These are phyloP conservation scores for Cutaneotrichosporon arboriforme DNA, from an alignment of 1,284 basidiomycete genomes.

Conservation along the genomic window DNA sequence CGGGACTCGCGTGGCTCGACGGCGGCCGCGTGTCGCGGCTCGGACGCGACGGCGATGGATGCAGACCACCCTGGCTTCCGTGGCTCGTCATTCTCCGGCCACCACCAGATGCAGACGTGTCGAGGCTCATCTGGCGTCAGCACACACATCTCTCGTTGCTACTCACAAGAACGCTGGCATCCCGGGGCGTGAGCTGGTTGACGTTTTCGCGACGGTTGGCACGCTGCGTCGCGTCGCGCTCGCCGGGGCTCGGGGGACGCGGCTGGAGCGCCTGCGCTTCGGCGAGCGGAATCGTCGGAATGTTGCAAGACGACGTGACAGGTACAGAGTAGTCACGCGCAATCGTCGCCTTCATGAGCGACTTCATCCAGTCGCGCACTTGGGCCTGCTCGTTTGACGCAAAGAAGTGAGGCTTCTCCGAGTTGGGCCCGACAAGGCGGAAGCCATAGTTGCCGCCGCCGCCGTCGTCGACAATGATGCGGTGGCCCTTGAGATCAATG, in stretches of 20 bases:
- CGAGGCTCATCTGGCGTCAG: constrained; percentile 41
- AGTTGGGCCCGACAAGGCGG: constrained; percentile 79
- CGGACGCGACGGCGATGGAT: constrained; percentile 32
- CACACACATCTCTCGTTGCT: constrained; percentile 21
- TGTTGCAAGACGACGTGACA: constrained; percentile 94
- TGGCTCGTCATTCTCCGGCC: constrained; percentile 13
- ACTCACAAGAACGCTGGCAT: constrained; percentile 75
- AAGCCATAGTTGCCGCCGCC: constrained; percentile 90
- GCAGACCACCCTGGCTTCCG: constrained; percentile 1
- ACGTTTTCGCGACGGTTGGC: constrained; percentile 82
- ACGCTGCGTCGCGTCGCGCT: constrained; percentile 81
- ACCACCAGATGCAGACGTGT: constrained; percentile 26
- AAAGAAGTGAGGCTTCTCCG: constrained; percentile 82
- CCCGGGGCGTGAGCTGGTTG: constrained; percentile 78
- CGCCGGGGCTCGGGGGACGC: constrained; percentile 83
- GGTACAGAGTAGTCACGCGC: constrained; percentile 84
- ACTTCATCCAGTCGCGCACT: constrained; percentile 98
- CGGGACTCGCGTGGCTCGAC: constrained; percentile 12
- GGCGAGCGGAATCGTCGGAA: constrained; percentile 89
- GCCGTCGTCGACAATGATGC: constrained; percentile 87
- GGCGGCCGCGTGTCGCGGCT: constrained; percentile 43
- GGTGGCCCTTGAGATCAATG: constrained; percentile 86
- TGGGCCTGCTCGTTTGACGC: constrained; percentile 77
- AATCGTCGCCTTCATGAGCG: constrained; percentile 98
- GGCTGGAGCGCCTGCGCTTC: constrained; percentile 96